Evolutionary conservation across 768 basidiomycete species (phyloP).

Genomic region (Tulasnella sp.): DNA sequence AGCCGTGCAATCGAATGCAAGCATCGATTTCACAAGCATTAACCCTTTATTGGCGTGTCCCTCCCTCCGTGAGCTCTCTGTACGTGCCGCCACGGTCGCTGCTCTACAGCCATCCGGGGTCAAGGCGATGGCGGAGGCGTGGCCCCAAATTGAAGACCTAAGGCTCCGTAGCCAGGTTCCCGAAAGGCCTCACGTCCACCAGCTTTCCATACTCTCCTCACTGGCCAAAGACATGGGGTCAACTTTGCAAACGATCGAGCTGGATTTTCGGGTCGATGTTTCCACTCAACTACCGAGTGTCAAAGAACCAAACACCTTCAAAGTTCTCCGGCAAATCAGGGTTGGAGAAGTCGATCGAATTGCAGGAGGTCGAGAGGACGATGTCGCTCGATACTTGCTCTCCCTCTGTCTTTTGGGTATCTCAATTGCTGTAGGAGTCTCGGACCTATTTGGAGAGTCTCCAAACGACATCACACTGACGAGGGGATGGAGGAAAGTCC

Average conservation of each 20-base stretch:
- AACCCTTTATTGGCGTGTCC: background rate
- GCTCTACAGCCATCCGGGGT: background rate
- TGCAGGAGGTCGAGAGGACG: background rate
- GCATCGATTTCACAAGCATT: background rate
- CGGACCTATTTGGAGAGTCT: background rate
- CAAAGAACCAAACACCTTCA: background rate
- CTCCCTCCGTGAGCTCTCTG: background rate
- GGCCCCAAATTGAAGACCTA: background rate
- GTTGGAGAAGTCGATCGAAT: background rate
- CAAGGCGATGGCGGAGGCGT: background rate
- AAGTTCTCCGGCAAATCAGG: background rate
- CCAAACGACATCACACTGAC: background rate
- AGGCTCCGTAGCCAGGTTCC: background rate
- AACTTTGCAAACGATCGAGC: background rate
- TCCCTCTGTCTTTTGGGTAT: background rate
- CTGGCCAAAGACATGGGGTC: background rate
- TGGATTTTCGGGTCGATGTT: background rate
- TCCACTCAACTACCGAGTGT: background rate
- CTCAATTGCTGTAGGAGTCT: background rate
- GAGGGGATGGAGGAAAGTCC: background rate
- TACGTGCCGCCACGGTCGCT: background rate
- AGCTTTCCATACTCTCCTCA: background rate
- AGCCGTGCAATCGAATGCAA: background rate
- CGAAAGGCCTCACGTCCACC: background rate
- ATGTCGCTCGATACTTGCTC: background rate